These are phyloP conservation scores for Patellaria atrata DNA, from an alignment of 495 filamentous ascomycete species.

Conservation along the genomic window DNA sequence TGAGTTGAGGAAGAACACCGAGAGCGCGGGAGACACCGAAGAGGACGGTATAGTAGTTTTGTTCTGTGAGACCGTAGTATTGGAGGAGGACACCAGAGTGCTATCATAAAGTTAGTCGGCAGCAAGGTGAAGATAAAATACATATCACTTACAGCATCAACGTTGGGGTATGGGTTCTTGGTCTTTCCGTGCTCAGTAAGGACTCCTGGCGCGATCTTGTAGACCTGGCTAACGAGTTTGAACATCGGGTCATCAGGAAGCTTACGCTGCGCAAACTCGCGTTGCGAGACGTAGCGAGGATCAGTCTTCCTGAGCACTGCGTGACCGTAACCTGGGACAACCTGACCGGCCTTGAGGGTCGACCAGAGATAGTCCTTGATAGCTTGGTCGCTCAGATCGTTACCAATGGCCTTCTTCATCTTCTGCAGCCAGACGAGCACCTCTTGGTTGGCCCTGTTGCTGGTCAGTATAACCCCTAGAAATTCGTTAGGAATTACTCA, in stretches of 20 bases:
- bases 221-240: constrained; percentile 97
- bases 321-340: constrained; percentile 96
- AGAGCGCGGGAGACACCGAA: constrained; percentile 97
- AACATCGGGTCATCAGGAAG: constrained; percentile 96
- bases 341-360: constrained; percentile 85
- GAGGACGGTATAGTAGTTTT: constrained; percentile 98
- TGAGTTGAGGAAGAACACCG: constrained; percentile 95
- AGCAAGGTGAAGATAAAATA: constrained; percentile 23
- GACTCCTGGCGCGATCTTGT: constrained; percentile 97
- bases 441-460: constrained; percentile 76
- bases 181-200: constrained; percentile 99
- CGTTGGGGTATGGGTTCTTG: constrained; percentile 75
- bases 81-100: constrained; percentile 98
- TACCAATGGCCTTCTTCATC: constrained; percentile 94
- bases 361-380: constrained; percentile 98
- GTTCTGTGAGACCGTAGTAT: constrained; percentile 97
- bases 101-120: too few species aligned
- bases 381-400: constrained; percentile 83
- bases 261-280: constrained; percentile 83
- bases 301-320: constrained; percentile 99
- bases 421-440: constrained; percentile 96
- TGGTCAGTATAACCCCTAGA: constrained; percentile 15
- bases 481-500: constrained; percentile 20
- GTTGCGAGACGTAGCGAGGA: constrained; percentile 93
- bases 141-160: constrained; percentile 38